phyloP scores from a whole-genome alignment of 1,284 basidiomycete species.

The Irpex sp. region DNA sequence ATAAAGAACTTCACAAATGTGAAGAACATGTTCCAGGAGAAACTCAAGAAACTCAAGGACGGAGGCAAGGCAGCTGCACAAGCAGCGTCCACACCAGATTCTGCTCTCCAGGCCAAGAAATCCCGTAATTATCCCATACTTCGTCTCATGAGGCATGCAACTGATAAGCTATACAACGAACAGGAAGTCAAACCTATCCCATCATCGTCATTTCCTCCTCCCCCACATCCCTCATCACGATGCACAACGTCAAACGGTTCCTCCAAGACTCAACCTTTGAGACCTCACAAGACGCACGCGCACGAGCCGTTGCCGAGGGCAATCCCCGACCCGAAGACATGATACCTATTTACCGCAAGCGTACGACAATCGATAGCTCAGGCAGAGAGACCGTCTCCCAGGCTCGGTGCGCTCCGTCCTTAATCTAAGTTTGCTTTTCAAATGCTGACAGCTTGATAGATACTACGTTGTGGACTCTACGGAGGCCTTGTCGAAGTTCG shows the following conservation, averaged over 20 bases:
- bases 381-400: slow-evolving; percentile 40
- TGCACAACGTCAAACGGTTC: slow-evolving; percentile 96
- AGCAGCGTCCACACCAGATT: slow-evolving; percentile 37
- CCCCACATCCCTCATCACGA: slow-evolving; percentile 91
- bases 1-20: slow-evolving; percentile 71
- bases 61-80: slow-evolving; percentile 47
- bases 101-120: slow-evolving; percentile 58
- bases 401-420: slow-evolving; percentile 35
- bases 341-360: slow-evolving; percentile 77
- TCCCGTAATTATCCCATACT: slow-evolving; percentile 44
- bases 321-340: slow-evolving; percentile 81
- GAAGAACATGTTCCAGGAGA: slow-evolving; percentile 58
- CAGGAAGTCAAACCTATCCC: slow-evolving; percentile 48
- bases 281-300: slow-evolving; percentile 71
- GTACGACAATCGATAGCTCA: slow-evolving; percentile 56
- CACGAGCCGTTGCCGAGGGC: slow-evolving; percentile 64
- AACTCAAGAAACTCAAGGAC: slow-evolving; percentile 73
- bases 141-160: background rate
- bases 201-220: slow-evolving; percentile 98
- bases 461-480: slow-evolving; percentile 91
- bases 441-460: slow-evolving; percentile 23
- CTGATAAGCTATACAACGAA: background rate
- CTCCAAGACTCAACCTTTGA: slow-evolving; percentile 90
- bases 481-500: slow-evolving; percentile 90
- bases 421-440: background rate